A percentile compares a stretch with the other conserved stretches of the same genome.
Evolutionary conservation across 176 grass and related monocot genomes (phyloP).

Genomic region (Lolium multiflorum): DNA sequence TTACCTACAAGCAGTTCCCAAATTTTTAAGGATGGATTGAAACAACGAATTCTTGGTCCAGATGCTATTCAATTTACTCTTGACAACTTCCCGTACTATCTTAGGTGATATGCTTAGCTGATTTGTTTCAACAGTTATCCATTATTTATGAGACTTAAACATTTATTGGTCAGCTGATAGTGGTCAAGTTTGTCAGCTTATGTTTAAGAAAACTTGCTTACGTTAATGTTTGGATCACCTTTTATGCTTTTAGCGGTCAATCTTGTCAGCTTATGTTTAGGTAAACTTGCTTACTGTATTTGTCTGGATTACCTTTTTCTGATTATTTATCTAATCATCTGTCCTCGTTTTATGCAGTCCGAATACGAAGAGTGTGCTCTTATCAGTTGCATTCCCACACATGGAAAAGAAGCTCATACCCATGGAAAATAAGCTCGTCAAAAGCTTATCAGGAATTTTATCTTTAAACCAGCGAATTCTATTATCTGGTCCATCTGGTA

Average conservation of each 20-base stretch:
- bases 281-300: background rate
- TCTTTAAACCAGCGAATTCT: conserved; percentile 74
- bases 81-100: conserved; percentile 79
- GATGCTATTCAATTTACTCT: conserved; percentile 72
- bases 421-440: conserved; percentile 46
- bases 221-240: too few species aligned
- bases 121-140: conserved; percentile 28
- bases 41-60: conserved; percentile 64
- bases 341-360: conserved; percentile 57
- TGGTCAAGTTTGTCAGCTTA: background rate
- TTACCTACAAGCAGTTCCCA: conserved; percentile 36
- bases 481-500: conserved; percentile 79
- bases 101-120: conserved; percentile 62
- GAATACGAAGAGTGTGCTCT: conserved; percentile 60
- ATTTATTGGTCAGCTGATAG: background rate
- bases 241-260: too few species aligned
- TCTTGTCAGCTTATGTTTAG: background rate
- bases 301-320: conserved; percentile 12
- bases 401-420: conserved; percentile 61
- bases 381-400: conserved; percentile 62
- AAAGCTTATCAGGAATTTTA: conserved; percentile 49
- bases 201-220: too few species aligned
- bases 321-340: conserved; percentile 29
- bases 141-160: background rate
- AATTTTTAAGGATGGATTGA: conserved; percentile 70